Percentiles rank a stretch among this genome's conserved stretches.
These are phyloP conservation scores for Metarhizium sp. DNA, from an alignment of 2,329 filamentous ascomycete species.

Conservation along the genomic window DNA sequence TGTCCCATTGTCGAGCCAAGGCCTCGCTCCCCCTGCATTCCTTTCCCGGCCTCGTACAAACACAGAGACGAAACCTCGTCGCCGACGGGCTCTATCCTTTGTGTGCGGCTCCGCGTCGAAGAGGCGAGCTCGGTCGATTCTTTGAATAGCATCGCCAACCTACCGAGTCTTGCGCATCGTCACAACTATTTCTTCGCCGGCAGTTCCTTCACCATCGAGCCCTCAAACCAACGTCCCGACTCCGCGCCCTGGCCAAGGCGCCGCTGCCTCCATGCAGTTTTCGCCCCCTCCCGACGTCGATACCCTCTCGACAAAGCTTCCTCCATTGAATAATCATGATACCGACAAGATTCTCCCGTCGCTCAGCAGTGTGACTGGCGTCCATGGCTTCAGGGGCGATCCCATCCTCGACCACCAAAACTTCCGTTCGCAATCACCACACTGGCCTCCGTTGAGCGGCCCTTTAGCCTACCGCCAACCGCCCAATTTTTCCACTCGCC, in stretches of 20 bases:
- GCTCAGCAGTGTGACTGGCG: slow-evolving; percentile 24
- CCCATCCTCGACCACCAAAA: slow-evolving; percentile 9
- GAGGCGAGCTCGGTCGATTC: not conserved
- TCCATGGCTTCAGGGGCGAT: slow-evolving; percentile 15
- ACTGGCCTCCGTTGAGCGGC: slow-evolving; percentile 42
- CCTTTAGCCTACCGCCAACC: slow-evolving; percentile 33
- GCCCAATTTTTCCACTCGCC: slow-evolving; percentile 16
- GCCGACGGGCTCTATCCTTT: not conserved
- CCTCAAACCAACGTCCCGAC: not conserved
- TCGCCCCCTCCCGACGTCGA: slow-evolving; percentile 14
- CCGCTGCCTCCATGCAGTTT: slow-evolving; percentile 16
- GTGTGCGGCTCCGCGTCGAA: not conserved
- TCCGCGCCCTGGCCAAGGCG: not conserved
- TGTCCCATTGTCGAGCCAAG: not conserved
- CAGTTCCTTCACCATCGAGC: not conserved
- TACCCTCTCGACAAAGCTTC: slow-evolving; percentile 17
- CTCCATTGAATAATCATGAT: slow-evolving; percentile 15
- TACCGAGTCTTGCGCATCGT: not conserved
- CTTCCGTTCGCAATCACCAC: slow-evolving; percentile 15
- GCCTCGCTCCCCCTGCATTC: not conserved
- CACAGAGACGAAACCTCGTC: not conserved
- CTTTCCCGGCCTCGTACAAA: not conserved
- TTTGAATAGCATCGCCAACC: not conserved
- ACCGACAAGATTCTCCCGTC: slow-evolving; percentile 25
- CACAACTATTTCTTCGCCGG: not conserved